Conservation (phyloP, 1,284 basidiomycete species). For the Wallemia mellicola region DNA sequence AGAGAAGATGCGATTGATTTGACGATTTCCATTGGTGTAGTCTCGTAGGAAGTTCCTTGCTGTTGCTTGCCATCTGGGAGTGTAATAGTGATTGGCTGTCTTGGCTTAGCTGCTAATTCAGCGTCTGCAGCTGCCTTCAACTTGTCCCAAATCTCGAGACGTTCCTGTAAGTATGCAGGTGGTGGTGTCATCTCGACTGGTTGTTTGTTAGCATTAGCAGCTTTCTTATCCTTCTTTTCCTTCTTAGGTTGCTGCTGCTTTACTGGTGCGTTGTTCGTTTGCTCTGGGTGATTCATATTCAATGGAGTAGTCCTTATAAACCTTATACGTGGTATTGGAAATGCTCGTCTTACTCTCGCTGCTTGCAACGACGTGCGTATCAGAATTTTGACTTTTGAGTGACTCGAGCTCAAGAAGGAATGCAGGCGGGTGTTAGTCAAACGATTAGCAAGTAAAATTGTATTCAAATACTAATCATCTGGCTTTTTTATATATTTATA, state of each 20-base stretch:
- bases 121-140: constrained; percentile 63
- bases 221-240: constrained; percentile 15
- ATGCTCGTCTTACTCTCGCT: background rate
- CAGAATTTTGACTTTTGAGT: background rate
- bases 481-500: too few relatives aligned
- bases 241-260: background rate
- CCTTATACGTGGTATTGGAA: background rate
- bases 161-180: constrained; percentile 63
- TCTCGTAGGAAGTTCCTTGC: constrained; percentile 73
- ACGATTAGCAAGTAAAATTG: background rate
- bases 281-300: background rate
- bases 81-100: constrained; percentile 55
- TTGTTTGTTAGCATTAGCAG: constrained; percentile 3
- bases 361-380: background rate
- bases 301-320: too few relatives aligned
- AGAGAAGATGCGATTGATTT: constrained; percentile 61
- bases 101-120: constrained; percentile 53
- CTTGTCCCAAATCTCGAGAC: constrained; percentile 69
- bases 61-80: constrained; percentile 61
- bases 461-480: background rate
- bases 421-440: background rate
- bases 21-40: constrained; percentile 77
- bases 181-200: constrained; percentile 24
- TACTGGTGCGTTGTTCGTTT: background rate
- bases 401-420: background rate